Percentiles rank a stretch among this genome's conserved stretches.
phyloP scores from a whole-genome alignment of 495 filamentous ascomycete species.

The Tuber microsphaerosporum region DNA sequence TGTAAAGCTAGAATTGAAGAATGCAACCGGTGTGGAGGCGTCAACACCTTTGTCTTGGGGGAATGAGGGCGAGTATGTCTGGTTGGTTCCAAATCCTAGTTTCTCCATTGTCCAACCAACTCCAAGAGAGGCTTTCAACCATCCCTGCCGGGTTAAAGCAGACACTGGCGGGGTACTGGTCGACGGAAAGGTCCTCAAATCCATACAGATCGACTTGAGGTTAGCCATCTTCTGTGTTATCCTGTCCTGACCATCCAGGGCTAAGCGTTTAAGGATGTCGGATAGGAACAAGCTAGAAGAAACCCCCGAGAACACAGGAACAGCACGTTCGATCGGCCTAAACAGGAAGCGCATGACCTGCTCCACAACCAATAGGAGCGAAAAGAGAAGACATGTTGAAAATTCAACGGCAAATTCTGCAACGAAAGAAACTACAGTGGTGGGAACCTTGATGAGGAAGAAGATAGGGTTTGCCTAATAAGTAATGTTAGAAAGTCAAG shows the following conservation, averaged over 20 bases:
- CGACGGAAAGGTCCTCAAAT: conserved; percentile 32
- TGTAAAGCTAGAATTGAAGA: conserved; percentile 29
- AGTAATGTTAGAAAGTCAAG: neutral
- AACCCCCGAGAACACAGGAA: conserved; percentile 46
- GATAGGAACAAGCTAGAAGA: conserved; percentile 45
- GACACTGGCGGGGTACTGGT: conserved; percentile 35
- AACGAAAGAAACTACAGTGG: conserved; percentile 59
- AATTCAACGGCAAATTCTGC: conserved; percentile 66
- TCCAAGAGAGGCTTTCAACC: conserved; percentile 27
- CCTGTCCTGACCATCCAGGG: conserved; percentile 43
- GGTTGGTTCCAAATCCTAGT: conserved; percentile 27
- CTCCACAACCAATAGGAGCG: conserved; percentile 51
- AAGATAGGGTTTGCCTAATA: conserved; percentile 67
- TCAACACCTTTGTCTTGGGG: conserved; percentile 22
- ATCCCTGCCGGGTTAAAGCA: conserved; percentile 33
- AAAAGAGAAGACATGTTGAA: conserved; percentile 53
- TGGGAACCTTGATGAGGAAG: conserved; percentile 60
- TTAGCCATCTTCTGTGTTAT: conserved; percentile 43
- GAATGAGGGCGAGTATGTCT: conserved; percentile 22
- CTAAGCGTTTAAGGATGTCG: conserved; percentile 40
- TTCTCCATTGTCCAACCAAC: conserved; percentile 34
- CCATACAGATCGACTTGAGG: conserved; percentile 31
- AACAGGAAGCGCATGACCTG: conserved; percentile 46
- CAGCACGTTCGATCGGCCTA: conserved; percentile 45
- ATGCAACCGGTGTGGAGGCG: conserved; percentile 31